These are phyloP conservation scores for Stagonosporopsis cucurbitacearum DNA, from an alignment of 2,329 filamentous ascomycete species.

Conservation along the genomic window DNA sequence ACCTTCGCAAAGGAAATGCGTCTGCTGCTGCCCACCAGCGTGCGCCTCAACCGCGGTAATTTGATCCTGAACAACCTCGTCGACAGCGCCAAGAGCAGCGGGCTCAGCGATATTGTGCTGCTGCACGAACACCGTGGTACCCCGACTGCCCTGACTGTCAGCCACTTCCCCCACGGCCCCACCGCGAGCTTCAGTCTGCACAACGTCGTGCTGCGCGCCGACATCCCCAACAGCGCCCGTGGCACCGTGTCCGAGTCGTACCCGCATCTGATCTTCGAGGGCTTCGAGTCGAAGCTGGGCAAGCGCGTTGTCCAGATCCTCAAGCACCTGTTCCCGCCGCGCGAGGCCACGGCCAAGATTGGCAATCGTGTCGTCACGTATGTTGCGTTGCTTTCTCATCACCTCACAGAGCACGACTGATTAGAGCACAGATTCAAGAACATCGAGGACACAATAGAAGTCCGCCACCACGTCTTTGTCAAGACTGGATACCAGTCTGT, in stretches of 20 bases:
- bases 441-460: slow-evolving; percentile 85
- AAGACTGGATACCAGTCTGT: slow-evolving; percentile 89
- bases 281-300: slow-evolving; percentile 82
- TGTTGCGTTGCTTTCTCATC: not conserved
- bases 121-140: slow-evolving; percentile 88
- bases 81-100: slow-evolving; percentile 77
- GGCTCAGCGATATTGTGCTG: slow-evolving; percentile 78
- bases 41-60: slow-evolving; percentile 90
- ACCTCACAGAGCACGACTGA: not conserved
- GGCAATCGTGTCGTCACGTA: slow-evolving; percentile 84
- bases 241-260: slow-evolving; percentile 93
- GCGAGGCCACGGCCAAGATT: slow-evolving; percentile 78
- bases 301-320: slow-evolving; percentile 85
- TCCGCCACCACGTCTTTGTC: slow-evolving; percentile 93
- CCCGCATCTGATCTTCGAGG: slow-evolving; percentile 94
- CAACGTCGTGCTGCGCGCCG: slow-evolving; percentile 90
- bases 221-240: slow-evolving; percentile 85
- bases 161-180: slow-evolving; percentile 86
- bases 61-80: slow-evolving; percentile 86
- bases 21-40: slow-evolving; percentile 80
- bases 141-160: slow-evolving; percentile 86
- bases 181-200: slow-evolving; percentile 87
- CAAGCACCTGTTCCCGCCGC: slow-evolving; percentile 92
- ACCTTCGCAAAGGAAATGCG: slow-evolving; percentile 93
- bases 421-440: slow-evolving; percentile 65